phyloP scores from a whole-genome alignment of 495 filamentous ascomycete genomes.

The Penicillium robsamsonii region DNA sequence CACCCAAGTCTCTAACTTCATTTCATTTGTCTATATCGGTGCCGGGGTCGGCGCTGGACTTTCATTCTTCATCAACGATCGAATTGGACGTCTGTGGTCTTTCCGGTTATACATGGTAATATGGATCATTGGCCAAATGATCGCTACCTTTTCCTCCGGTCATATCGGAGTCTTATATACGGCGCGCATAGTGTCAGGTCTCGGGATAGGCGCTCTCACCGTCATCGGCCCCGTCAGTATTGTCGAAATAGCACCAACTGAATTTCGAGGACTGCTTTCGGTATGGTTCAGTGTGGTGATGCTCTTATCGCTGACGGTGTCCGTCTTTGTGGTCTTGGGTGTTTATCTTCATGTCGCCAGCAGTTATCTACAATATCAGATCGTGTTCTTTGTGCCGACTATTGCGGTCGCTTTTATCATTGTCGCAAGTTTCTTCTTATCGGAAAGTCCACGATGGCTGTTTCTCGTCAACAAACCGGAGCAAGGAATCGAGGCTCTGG shows the following conservation, averaged over 20 bases:
- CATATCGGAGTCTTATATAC: slow-evolving; percentile 8
- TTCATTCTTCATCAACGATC: slow-evolving; percentile 22
- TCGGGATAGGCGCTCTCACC: slow-evolving; percentile 18
- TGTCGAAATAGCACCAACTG: slow-evolving; percentile 18
- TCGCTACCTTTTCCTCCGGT: slow-evolving; percentile 8
- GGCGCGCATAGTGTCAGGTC: slow-evolving; percentile 18
- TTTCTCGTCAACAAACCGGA: slow-evolving; percentile 60
- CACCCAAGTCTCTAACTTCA: slow-evolving; percentile 14
- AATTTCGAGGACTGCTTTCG: slow-evolving; percentile 17
- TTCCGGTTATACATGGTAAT: slow-evolving; percentile 15
- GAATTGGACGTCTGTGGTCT: slow-evolving; percentile 19
- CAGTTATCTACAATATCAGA: slow-evolving; percentile 18
- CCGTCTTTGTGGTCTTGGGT: slow-evolving; percentile 14
- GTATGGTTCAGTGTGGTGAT: slow-evolving; percentile 18
- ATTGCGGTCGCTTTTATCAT: slow-evolving; percentile 46
- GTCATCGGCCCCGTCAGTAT: slow-evolving; percentile 18
- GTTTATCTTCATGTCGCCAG: slow-evolving; percentile 5
- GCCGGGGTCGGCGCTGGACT: slow-evolving; percentile 16
- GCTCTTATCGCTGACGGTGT: neutral
- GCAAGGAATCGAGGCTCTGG: slow-evolving; percentile 52
- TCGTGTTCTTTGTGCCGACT: slow-evolving; percentile 12
- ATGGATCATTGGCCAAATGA: slow-evolving; percentile 19
- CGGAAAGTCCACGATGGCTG: slow-evolving; percentile 67
- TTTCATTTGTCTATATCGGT: slow-evolving; percentile 24
- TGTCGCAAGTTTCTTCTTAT: slow-evolving; percentile 58